These are phyloP conservation scores for Colletotrichum destructivum DNA, from an alignment of 2,329 filamentous ascomycete genomes.

Conservation along the genomic window DNA sequence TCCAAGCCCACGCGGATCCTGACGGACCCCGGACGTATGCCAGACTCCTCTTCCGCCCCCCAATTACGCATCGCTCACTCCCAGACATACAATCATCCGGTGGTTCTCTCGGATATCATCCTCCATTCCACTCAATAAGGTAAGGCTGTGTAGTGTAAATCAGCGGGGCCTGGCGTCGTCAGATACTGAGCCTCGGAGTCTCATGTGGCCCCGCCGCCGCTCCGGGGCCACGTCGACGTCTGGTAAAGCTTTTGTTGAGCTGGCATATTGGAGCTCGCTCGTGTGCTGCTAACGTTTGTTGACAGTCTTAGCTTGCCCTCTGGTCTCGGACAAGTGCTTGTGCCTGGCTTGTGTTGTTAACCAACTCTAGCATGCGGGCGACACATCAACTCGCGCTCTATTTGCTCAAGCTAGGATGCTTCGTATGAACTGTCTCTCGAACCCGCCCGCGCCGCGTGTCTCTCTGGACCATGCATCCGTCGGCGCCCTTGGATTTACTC, in stretches of 20 bases:
- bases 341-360: not conserved
- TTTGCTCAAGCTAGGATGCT: constrained; percentile 3
- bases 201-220: constrained; percentile 23
- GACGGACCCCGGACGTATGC: constrained; percentile 6
- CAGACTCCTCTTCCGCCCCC: constrained; percentile 30
- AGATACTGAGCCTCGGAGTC: constrained; percentile 25
- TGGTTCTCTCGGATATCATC: constrained; percentile 11
- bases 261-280: constrained; percentile 10
- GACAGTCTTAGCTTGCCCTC: constrained; percentile 11
- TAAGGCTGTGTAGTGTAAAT: constrained; percentile 19
- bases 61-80: constrained; percentile 8
- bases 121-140: constrained; percentile 39
- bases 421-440: constrained; percentile 10
- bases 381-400: not conserved
- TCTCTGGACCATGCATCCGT: constrained; percentile 13
- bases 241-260: constrained; percentile 36
- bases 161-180: constrained; percentile 27
- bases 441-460: constrained; percentile 22
- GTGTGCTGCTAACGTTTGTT: constrained; percentile 8
- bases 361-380: not conserved
- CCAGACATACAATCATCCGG: constrained; percentile 1
- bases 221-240: constrained; percentile 1
- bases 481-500: not conserved
- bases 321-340: not conserved
- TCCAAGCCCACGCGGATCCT: constrained; percentile 10